Conservation (phyloP, 208 protist genomes). For the Crithidia expoeki region DNA sequence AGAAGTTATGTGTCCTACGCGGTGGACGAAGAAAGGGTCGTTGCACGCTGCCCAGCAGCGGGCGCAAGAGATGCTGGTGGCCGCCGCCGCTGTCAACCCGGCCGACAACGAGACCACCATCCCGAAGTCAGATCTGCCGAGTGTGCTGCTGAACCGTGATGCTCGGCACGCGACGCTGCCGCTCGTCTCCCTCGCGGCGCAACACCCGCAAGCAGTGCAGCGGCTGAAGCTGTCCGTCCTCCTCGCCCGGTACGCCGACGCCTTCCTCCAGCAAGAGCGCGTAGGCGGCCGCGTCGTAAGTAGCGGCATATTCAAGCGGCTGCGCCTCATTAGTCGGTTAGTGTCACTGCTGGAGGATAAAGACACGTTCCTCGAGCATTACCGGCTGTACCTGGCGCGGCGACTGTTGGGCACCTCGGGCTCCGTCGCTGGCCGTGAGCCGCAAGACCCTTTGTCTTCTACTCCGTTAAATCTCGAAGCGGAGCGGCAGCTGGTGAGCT, state of each 20-base stretch:
- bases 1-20: conserved; percentile 51
- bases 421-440: neutral
- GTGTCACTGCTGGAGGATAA: conserved; percentile 64
- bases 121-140: conserved; percentile 31
- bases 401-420: conserved; percentile 44
- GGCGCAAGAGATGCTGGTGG: conserved; percentile 25
- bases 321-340: conserved; percentile 39
- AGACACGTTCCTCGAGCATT: conserved; percentile 66
- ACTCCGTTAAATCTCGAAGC: conserved; percentile 40
- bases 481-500: conserved; percentile 55
- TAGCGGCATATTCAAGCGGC: conserved; percentile 19
- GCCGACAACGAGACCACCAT: neutral
- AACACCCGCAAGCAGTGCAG: conserved; percentile 20
- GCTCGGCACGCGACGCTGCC: conserved; percentile 38
- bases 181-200: conserved; percentile 29
- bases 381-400: conserved; percentile 49
- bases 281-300: conserved; percentile 22
- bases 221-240: conserved; percentile 43
- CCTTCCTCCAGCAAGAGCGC: conserved; percentile 36
- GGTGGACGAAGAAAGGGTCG: conserved; percentile 46
- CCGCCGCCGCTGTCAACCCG: neutral
- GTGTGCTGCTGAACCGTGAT: conserved; percentile 57
- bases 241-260: conserved; percentile 55
- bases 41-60: conserved; percentile 32
- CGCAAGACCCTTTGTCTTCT: neutral